Evolutionary conservation across 139 green algal genomes (phyloP), one percentile per base, ranked within the genome.

Genomic region (Chlamydomonas eustigma): DNA sequence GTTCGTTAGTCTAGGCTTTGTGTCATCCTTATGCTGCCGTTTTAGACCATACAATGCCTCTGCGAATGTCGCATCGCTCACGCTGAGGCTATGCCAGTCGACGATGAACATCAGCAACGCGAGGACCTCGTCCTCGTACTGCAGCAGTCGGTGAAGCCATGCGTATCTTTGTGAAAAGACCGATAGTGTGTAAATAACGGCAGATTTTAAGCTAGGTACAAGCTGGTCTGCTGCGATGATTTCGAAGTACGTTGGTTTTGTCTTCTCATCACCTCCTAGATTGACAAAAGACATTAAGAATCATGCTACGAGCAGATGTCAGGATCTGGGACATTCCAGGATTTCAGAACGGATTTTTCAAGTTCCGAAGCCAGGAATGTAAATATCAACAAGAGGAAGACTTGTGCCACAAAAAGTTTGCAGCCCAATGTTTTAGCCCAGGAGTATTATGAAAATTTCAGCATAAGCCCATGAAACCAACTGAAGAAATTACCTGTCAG

Each of bases 201-300:
- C 92, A 0, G 85, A 81, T 33, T 89, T 89, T 1, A 97, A 68
- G 66, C 79, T 92, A 12, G 90, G 86, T 73, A 94, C 90, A 1
- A 97, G 83, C 18, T 86, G 74, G 18, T 95, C 92, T 1, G 92
- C 90, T 2, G 92, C 92, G 2, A 94, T 75, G 3, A 95, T 81
- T 82, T 97, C 92, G 70, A 97, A 97, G 50, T 94, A 95, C 0
- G 91, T 95, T 5, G 92, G 92, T 25, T 75, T 71, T 0, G 79
- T 52, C n/a, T 71, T 80, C 0, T 80, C 85, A 28, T 90, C 87
- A 12, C 89, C 88, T 0, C 89, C 91, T 2, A 96, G 52, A n/a
- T 77, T 36, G 22, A 94, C 83, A 35, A 96, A 96, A 18, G 87
- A 84, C 90, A 93, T 93, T 12, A n/a, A n/a, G n/a, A n/a, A n/a